Base-by-base conservation (phyloP, 1,139 yeast genomes). In the Kodamaea arcana region DNA sequence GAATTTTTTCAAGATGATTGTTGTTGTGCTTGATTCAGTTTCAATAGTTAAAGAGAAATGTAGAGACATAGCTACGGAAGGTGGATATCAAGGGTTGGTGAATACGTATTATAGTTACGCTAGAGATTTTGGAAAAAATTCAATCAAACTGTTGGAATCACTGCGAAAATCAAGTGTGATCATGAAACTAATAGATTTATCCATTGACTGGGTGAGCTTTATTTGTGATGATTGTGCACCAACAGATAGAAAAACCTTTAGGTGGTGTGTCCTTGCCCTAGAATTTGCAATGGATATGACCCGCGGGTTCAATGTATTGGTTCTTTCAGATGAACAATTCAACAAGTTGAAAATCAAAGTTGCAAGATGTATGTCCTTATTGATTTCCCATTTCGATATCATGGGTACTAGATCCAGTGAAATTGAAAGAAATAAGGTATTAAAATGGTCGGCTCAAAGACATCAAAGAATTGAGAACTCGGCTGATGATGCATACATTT, bases 261-360 rank as follows among this genome's bases (percentile, higher is more conserved):
- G 95, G 50, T 92, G 97, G 96, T 87, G 97, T 60, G 97, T 92
- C 15, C 72, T 86, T 12, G 97, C 98, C 0, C 69, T 92, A 46
- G 98, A 92, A 56, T 92, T 88, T 68, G 94, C 96, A 1, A 87
- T 90, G 95, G 90, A 85, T 46, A 83, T 90, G 80, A 88, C 96
- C 0, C 72, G 85, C 35, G 97, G 97, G 2, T 84, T 85, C 54
- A 90, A 90, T 51, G 87, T 92, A 29, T 65, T 90, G 39, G 87
- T 90, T 0, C 67, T 92, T 32, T 78, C 77, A 39, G 87, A 86
- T 42, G 85, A 79, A 15, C 92, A 85, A 51, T 92, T 90, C 53
- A 68, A 75, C 38, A 65, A 71, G 32, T 65, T 92, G 47, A 81
- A 88, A 47, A 72, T 78, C 36, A 88, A 87, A 53, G 96, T 92